These are phyloP conservation scores for Bassia scoparia DNA, from an alignment of 148 eudicot genomes.

Conservation along the genomic window DNA sequence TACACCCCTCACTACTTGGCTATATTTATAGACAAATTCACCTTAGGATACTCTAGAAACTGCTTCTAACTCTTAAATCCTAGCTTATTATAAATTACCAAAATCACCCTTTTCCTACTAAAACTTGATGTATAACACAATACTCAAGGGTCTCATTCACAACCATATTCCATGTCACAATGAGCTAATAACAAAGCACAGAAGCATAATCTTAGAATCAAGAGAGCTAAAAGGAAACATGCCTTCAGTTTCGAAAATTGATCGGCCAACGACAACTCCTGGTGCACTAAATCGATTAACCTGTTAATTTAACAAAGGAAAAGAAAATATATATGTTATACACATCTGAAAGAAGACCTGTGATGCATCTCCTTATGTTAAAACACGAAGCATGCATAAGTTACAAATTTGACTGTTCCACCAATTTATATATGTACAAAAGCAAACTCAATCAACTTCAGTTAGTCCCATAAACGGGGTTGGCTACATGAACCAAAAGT, in stretches of 20 bases:
- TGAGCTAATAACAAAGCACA: background rate
- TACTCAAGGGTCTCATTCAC: no score
- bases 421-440: background rate
- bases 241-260: constrained; percentile 84
- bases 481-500: no score
- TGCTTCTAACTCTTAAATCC: no score
- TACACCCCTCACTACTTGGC: no score
- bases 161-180: background rate
- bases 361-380: background rate
- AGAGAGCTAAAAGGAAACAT: constrained; percentile 17
- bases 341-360: background rate
- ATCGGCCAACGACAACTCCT: constrained; percentile 90
- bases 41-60: no score
- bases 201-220: background rate
- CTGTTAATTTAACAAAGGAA: constrained; percentile 35
- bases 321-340: constrained; percentile 11
- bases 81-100: no score
- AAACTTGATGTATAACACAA: no score
- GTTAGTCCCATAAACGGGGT: no score
- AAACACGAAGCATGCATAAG: background rate
- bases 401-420: background rate
- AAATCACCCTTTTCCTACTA: no score
- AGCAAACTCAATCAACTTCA: background rate
- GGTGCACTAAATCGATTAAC: constrained; percentile 85
- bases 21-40: no score